Percentiles rank a stretch among this genome's conserved stretches.
These are phyloP conservation scores for Bifiguratus adelaidae DNA, from an alignment of 192 early-diverging fungal genomes.

Conservation along the genomic window DNA sequence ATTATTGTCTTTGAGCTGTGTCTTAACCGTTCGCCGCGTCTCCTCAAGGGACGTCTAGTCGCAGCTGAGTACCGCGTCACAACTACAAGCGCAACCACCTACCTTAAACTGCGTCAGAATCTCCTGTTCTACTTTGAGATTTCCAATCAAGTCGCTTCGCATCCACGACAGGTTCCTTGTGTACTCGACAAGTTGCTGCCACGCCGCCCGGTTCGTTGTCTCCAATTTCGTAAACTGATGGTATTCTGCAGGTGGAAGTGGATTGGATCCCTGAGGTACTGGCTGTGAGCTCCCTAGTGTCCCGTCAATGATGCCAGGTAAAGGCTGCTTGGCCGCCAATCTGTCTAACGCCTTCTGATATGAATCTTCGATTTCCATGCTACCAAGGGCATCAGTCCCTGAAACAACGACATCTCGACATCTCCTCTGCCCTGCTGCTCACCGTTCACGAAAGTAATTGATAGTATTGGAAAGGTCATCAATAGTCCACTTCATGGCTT, in stretches of 20 bases:
- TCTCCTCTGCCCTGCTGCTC: background rate
- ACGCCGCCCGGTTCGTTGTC: too few species aligned
- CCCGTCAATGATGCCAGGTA: too few species aligned
- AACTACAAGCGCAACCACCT: background rate
- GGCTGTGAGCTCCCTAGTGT: too few species aligned
- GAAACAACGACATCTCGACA: background rate
- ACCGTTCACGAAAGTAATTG: background rate
- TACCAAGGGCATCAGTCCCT: background rate
- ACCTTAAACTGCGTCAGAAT: conserved; percentile 3
- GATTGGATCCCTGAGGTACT: too few species aligned
- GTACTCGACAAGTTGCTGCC: too few species aligned
- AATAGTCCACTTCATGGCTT: background rate
- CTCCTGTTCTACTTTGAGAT: conserved; percentile 8
- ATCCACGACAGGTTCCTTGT: too few species aligned
- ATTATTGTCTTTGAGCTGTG: conserved; percentile 7
- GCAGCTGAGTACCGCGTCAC: background rate
- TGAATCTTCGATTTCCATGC: background rate
- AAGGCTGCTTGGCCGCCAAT: background rate
- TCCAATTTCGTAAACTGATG: too few species aligned
- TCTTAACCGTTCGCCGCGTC: conserved; percentile 7
- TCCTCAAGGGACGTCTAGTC: conserved; percentile 6
- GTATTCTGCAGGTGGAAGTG: too few species aligned
- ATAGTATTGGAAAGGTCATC: background rate
- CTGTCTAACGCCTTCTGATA: background rate
- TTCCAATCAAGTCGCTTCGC: conserved; percentile 7